A percentile compares a stretch with the other conserved stretches of the same genome.
phyloP scores from a whole-genome alignment of 805 yeast species.

The Candida dajiaensis region DNA sequence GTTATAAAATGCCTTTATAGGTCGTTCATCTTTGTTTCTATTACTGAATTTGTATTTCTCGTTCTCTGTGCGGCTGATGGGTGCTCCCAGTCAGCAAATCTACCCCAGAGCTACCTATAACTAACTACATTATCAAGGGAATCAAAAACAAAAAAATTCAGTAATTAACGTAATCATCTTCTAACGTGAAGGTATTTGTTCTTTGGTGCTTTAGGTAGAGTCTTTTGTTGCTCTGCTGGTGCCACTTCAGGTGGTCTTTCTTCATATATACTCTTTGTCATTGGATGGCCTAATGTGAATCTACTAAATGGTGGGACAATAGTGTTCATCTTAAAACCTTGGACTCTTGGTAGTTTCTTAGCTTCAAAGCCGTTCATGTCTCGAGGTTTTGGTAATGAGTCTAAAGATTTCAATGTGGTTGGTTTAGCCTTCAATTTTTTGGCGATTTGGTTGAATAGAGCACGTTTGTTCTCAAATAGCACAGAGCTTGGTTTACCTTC shows the following conservation, averaged over 20 bases:
- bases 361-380: constrained; percentile 54
- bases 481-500: constrained; percentile 35
- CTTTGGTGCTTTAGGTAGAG: constrained; percentile 35
- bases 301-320: constrained; percentile 86
- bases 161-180: constrained; percentile 27
- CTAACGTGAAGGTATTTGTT: constrained; percentile 59
- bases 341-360: constrained; percentile 65
- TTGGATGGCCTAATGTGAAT: constrained; percentile 77
- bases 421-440: constrained; percentile 60
- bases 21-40: background rate
- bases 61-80: background rate
- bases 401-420: constrained; percentile 58
- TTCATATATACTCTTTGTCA: constrained; percentile 64
- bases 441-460: constrained; percentile 53
- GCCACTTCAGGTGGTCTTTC: constrained; percentile 32
- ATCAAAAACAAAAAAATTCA: background rate
- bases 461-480: constrained; percentile 51
- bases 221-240: constrained; percentile 22
- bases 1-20: background rate
- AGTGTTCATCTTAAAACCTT: constrained; percentile 79
- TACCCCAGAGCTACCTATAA: background rate
- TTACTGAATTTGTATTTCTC: no score
- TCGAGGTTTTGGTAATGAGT: constrained; percentile 59
- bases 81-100: no score
- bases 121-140: background rate